Evolutionary conservation across 2,329 filamentous ascomycete genomes (phyloP), one percentile per base, ranked within the genome.

Genomic region (Fusarium anguioides): DNA sequence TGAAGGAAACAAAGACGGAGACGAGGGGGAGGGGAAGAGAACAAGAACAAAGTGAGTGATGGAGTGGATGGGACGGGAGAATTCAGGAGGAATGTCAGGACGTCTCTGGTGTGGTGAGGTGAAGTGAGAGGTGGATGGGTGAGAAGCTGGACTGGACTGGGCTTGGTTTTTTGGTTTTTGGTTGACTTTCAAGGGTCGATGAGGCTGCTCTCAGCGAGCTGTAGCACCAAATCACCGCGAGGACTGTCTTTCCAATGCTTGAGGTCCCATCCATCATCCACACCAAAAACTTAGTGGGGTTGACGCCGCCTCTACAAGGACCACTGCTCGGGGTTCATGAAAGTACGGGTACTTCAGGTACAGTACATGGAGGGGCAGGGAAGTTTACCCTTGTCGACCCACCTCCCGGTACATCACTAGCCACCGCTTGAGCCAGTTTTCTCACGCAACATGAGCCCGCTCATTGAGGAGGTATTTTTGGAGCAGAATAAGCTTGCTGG

Each of bases 1-100:
- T 70, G 71, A 74, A 68, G 53, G 64, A 69, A 51, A 66, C 60
- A 64, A 61, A 63, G 54, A 45, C 60, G 55, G 57, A 59, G 59
- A 40, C 50, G 60, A 63, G 50, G 58, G 60, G 59, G 72, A 66
- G 61, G 59, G 59, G 55, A 49, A 29, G 45, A 58, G 31, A 33
- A 33, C 31, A 61, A 57, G 56, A 50, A 48, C 37, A 56, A 58
- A 45, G 52, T 48, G 57, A 54, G 56, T 60, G 47, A 50, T 33
- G 20, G 23, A 49, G 46, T 41, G 57, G 45, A 51, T 50, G 40
- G 29, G 59, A 61, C 45, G 57, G 63, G 61, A 72, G 73, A 74
- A 75, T 74, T 74, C 72, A 74, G 70, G 70, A 74, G 70, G 70
- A 69, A 61, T 52, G 58, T 64, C 46, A 42, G 54, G 52, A 45